phyloP scores from a whole-genome alignment of 2,329 filamentous ascomycete genomes.

The Colletotrichum horii region DNA sequence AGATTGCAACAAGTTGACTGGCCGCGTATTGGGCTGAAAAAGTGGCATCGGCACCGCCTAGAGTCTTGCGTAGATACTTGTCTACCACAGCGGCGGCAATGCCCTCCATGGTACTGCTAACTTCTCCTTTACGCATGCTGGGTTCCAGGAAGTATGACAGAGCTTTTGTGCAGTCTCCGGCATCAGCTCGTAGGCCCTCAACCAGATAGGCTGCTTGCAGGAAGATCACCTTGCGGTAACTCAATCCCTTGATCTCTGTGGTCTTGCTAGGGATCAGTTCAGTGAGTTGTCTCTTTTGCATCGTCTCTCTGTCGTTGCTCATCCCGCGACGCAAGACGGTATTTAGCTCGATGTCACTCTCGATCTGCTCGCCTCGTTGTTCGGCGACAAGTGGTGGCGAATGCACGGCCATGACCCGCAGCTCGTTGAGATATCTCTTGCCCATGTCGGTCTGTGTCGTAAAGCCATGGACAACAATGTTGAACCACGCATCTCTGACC shows the following conservation, averaged over 20 bases:
- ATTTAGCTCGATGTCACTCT: constrained; percentile 97
- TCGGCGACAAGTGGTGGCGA: constrained; percentile 88
- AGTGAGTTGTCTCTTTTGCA: constrained; percentile 80
- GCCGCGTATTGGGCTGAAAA: constrained; percentile 95
- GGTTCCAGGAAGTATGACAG: constrained; percentile 95
- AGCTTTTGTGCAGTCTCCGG: constrained; percentile 89
- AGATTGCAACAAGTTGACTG: constrained; percentile 82
- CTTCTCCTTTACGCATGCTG: constrained; percentile 71
- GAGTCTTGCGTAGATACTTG: constrained; percentile 78
- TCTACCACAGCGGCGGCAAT: constrained; percentile 73
- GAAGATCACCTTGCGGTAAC: constrained; percentile 91
- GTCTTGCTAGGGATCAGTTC: constrained; percentile 78
- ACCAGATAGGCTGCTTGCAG: constrained; percentile 89
- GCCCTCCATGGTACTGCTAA: constrained; percentile 69
- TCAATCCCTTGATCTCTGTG: constrained; percentile 79
- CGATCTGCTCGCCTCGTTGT: constrained; percentile 85
- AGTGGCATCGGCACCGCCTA: constrained; percentile 72
- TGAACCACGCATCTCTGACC: constrained; percentile 96
- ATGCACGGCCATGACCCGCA: constrained; percentile 84
- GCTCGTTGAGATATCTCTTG: constrained; percentile 74
- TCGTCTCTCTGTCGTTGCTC: constrained; percentile 75
- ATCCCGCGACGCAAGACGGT: constrained; percentile 88
- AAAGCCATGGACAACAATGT: constrained; percentile 94
- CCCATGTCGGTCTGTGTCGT: constrained; percentile 75
- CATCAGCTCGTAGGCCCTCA: constrained; percentile 83